Evolutionary conservation across 129 eudicot species (phyloP).

Genomic region (Smallanthus sonchifolius): DNA sequence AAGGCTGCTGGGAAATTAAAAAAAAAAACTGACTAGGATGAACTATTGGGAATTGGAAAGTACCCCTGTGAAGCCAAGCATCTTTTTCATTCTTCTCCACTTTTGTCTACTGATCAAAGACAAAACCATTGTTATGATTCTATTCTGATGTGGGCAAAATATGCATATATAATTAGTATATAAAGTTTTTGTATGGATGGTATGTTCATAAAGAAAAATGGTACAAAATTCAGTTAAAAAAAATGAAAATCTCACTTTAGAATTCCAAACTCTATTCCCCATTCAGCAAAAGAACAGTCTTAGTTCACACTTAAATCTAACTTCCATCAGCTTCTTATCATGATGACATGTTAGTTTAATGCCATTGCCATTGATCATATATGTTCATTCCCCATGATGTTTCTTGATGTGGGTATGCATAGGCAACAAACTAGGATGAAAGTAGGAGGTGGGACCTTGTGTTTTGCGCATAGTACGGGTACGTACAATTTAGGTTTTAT

Average conservation of each 20-base stretch:
- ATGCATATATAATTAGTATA: constrained; percentile 6
- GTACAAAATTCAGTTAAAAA: constrained; percentile 30
- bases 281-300: constrained; percentile 55
- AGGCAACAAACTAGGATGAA: constrained; percentile 8
- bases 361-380: neutral
- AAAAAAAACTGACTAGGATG: constrained; percentile 75
- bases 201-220: constrained; percentile 12
- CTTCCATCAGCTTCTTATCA: neutral
- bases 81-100: constrained; percentile 46
- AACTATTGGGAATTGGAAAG: neutral
- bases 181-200: constrained; percentile 6
- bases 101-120: constrained; percentile 38
- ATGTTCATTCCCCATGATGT: neutral
- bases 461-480: constrained; percentile 30
- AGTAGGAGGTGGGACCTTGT: constrained; percentile 30
- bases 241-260: constrained; percentile 76
- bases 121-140: constrained; percentile 23
- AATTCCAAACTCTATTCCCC: constrained; percentile 83
- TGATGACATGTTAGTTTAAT: neutral
- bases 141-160: constrained; percentile 12
- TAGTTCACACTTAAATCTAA: constrained; percentile 33
- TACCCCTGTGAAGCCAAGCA: constrained; percentile 69
- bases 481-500: constrained; percentile 21
- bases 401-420: constrained; percentile 7
- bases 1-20: constrained; percentile 59